These are phyloP conservation scores for Yarrowia porcina DNA, from an alignment of 805 yeast species.

Conservation along the genomic window DNA sequence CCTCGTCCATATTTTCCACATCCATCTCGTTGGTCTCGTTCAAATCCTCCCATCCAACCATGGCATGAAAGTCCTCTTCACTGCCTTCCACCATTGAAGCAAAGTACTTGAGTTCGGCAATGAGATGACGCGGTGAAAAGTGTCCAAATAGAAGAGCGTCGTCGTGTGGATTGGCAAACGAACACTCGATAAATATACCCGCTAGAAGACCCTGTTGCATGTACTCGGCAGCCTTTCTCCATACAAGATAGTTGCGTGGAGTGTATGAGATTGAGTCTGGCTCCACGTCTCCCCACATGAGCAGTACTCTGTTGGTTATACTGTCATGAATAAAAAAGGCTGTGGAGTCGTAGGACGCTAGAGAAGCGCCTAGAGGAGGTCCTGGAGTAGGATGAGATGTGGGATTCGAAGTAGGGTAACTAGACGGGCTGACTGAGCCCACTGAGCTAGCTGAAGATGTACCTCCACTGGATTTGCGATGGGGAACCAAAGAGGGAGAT, in stretches of 20 bases:
- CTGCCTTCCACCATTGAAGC: background rate
- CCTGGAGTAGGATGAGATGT: conserved; percentile 7
- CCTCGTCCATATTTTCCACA: conserved; percentile 16
- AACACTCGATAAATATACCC: conserved; percentile 75
- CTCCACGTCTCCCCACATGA: conserved; percentile 84
- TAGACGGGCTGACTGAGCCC: conserved; percentile 2
- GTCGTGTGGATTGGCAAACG: conserved; percentile 49
- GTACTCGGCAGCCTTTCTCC: conserved; percentile 54
- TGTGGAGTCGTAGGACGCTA: conserved; percentile 45
- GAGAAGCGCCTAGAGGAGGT: conserved; percentile 8
- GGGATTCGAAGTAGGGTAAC: background rate
- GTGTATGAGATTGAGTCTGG: conserved; percentile 51
- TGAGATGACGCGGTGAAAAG: conserved; percentile 62
- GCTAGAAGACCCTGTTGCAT: conserved; percentile 45
- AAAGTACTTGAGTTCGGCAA: conserved; percentile 50
- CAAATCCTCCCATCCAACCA: conserved; percentile 7
- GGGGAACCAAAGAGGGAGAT: conserved; percentile 3
- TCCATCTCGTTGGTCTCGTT: conserved; percentile 10
- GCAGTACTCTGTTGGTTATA: conserved; percentile 40
- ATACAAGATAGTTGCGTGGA: conserved; percentile 45
- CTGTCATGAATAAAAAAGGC: conserved; percentile 55
- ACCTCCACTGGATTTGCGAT: background rate
- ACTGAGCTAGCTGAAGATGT: conserved; percentile 9
- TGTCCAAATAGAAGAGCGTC: conserved; percentile 69
- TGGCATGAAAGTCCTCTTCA: conserved; percentile 16